A percentile compares a stretch with the other conserved stretches of the same genome.
These are phyloP conservation scores for Metrosideros polymorpha DNA, from an alignment of 441 rosid species.

Conservation along the genomic window DNA sequence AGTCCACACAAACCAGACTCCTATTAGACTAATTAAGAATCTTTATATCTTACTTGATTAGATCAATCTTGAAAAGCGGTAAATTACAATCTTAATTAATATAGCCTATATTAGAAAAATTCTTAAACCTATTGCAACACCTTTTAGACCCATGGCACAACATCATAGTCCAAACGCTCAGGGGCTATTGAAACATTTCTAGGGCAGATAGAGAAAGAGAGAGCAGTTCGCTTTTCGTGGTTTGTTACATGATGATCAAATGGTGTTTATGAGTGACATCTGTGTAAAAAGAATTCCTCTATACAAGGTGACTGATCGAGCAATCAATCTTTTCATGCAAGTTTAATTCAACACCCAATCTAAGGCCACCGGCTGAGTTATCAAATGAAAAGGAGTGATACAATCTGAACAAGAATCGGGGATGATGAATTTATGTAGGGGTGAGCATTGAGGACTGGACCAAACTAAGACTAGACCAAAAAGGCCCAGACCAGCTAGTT, in stretches of 20 bases:
- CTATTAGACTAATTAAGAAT: too few relatives aligned
- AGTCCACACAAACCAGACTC: too few relatives aligned
- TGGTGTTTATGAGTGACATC: constrained; percentile 22
- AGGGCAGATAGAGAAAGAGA: not conserved
- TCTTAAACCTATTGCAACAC: constrained; percentile 93
- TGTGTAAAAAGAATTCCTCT: constrained; percentile 30
- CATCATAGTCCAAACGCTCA: constrained; percentile 77
- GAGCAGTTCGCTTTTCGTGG: constrained; percentile 6
- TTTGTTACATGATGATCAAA: constrained; percentile 9
- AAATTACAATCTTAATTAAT: too few relatives aligned
- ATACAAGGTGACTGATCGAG: constrained; percentile 49
- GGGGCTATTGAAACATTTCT: too few relatives aligned
- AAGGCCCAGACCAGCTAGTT: too few relatives aligned
- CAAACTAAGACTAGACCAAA: too few relatives aligned
- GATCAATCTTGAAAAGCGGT: too few relatives aligned
- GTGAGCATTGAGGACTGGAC: too few relatives aligned
- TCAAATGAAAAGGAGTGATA: not conserved
- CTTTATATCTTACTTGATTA: too few relatives aligned
- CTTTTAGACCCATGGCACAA: constrained; percentile 97
- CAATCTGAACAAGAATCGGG: not conserved
- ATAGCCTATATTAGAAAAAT: too few relatives aligned
- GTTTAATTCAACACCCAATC: not conserved
- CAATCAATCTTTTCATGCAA: constrained; percentile 2
- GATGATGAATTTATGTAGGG: not conserved
- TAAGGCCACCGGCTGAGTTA: not conserved